Base-by-base conservation (phyloP, 345 rosid species). In the Salix exigua region DNA sequence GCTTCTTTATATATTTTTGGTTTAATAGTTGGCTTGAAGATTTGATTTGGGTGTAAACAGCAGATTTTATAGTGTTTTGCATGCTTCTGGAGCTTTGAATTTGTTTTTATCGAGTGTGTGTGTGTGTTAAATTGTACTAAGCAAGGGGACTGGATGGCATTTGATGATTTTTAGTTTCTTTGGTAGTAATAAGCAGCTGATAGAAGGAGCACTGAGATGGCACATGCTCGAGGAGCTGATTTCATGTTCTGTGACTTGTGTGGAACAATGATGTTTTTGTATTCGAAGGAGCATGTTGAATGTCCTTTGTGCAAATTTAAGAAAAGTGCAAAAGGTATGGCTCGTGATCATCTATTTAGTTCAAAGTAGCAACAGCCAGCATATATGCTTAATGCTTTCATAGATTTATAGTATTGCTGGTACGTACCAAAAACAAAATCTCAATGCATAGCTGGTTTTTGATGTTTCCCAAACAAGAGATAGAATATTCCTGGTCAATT, bases 191-290 rank as follows among this genome's bases (percentile, higher is more conserved):
- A 2, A 37, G 28, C 48, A 37, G 33, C 26, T 23, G 51, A 58
- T 23, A 72, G 46, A 53, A 48, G 79, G 58, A 31, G 40, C 9
- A 30, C 40, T 9, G 21, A 44, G 65, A 86, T 83, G 90, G 84
- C 79, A 19, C 71, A 18, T 60, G 55, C 87, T 58, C 73, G 71
- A 53, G 84, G 76, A 33, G 84, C 83, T 7, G 82, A 82, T 70
- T 89, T 89, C 80, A 71, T 88, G 83, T 89, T 89, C 80, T 89
- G 91, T 69, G 81, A 71, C 50, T 71, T 82, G 33, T 89, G 93
- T 68, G 91, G 93, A 68, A 85, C 89, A 16, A 84, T 82, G 86
- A 82, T 89, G 25, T 53, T 53, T 62, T 61, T 84, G 33, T 64
- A 58, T 18, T 62, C 86, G 0, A 19, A 46, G 13, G 76, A 80